Conservation (phyloP, 2,329 filamentous ascomycete species). For the Geoglossum cookeanum region DNA sequence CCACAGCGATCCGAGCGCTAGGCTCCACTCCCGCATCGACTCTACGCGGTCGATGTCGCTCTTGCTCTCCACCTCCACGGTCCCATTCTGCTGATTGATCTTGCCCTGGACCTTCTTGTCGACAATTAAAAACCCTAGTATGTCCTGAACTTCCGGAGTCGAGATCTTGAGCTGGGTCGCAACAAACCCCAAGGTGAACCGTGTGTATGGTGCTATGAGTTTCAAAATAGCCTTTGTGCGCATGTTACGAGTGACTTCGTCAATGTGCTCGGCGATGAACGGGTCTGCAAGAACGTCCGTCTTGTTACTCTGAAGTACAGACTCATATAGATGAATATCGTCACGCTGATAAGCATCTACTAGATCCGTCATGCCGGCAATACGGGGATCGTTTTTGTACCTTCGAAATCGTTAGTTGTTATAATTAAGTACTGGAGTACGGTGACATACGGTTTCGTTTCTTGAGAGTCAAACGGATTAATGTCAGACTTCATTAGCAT, state of each 20-base stretch:
- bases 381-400: slow-evolving; percentile 87
- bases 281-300: slow-evolving; percentile 71
- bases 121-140: slow-evolving; percentile 83
- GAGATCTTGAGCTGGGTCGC: slow-evolving; percentile 75
- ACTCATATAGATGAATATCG: slow-evolving; percentile 82
- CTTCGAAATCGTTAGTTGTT: not conserved
- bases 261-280: slow-evolving; percentile 97
- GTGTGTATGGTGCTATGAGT: slow-evolving; percentile 83
- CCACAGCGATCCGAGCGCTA: slow-evolving; percentile 50
- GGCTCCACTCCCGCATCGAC: slow-evolving; percentile 54
- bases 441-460: slow-evolving; percentile 55
- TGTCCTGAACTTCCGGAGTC: slow-evolving; percentile 76
- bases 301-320: slow-evolving; percentile 66
- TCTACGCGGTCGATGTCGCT: slow-evolving; percentile 55
- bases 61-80: slow-evolving; percentile 57
- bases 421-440: not conserved
- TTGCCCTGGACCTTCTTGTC: slow-evolving; percentile 72
- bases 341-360: slow-evolving; percentile 94
- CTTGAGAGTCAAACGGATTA: slow-evolving; percentile 96
- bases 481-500: slow-evolving; percentile 98
- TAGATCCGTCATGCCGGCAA: slow-evolving; percentile 90
- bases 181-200: slow-evolving; percentile 77
- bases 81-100: slow-evolving; percentile 76
- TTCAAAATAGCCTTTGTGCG: slow-evolving; percentile 88
- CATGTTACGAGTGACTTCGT: slow-evolving; percentile 96